Evolutionary conservation across 192 early-diverging fungal genomes (phyloP).

Genomic region (Podila minutissima): DNA sequence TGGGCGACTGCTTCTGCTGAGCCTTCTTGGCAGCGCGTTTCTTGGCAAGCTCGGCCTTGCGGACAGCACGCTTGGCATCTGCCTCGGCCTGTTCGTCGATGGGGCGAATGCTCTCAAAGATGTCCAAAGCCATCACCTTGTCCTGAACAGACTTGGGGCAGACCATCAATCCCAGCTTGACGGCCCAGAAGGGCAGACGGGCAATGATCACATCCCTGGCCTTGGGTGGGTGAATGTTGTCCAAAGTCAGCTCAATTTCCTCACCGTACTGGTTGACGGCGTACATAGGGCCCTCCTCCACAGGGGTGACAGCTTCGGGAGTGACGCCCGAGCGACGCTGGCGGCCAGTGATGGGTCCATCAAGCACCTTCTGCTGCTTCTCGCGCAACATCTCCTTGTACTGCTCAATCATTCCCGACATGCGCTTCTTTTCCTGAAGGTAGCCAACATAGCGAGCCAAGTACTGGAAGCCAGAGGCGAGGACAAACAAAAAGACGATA

Average conservation of each 20-base stretch:
- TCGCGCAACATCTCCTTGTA: conserved; percentile 51
- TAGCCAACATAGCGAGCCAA: conserved; percentile 67
- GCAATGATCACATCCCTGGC: conserved; percentile 28
- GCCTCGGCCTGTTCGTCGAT: conserved; percentile 32
- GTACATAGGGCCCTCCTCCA: conserved; percentile 51
- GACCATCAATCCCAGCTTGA: conserved; percentile 15
- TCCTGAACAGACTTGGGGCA: conserved; percentile 22
- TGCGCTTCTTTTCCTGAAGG: conserved; percentile 67
- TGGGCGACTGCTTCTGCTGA: conserved; percentile 31
- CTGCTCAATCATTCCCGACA: conserved; percentile 56
- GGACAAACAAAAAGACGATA: conserved; percentile 59
- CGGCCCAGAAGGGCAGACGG: conserved; percentile 38
- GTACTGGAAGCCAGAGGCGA: conserved; percentile 72
- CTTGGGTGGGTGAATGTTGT: conserved; percentile 43
- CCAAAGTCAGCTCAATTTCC: conserved; percentile 42
- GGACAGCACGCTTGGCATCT: conserved; percentile 26
- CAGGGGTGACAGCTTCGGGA: conserved; percentile 40
- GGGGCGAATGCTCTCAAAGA: conserved; percentile 43
- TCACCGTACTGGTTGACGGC: conserved; percentile 52
- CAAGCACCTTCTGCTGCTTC: conserved; percentile 45
- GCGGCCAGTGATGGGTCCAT: conserved; percentile 48
- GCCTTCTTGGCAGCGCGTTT: conserved; percentile 45
- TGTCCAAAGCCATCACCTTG: conserved; percentile 18
- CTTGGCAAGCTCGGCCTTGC: conserved; percentile 39
- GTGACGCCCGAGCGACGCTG: conserved; percentile 53